Percentiles rank a stretch among this genome's conserved stretches.
Conservation (phyloP, 331 rosid genomes). For the Ulmus americana region DNA sequence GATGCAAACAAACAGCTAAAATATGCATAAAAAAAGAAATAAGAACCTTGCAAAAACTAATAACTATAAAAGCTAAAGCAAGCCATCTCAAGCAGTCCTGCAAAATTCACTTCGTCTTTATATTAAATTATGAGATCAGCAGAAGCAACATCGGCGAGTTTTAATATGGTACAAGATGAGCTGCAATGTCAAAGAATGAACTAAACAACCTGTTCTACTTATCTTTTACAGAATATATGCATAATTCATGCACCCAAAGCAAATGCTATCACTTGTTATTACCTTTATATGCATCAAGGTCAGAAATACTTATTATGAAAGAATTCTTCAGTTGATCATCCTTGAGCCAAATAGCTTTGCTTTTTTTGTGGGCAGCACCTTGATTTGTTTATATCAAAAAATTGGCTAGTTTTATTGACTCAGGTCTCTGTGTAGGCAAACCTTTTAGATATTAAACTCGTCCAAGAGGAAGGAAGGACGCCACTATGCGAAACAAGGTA, state of each 20-base stretch:
- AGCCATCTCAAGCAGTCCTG: no score
- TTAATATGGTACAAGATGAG: constrained; percentile 5
- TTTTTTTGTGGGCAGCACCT: constrained; percentile 2
- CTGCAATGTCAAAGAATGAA: constrained; percentile 16
- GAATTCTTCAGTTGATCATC: constrained; percentile 23
- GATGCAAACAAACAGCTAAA: no score
- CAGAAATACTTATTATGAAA: constrained; percentile 23
- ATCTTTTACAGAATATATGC: neutral
- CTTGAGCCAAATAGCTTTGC: constrained; percentile 10
- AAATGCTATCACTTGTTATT: constrained; percentile 6
- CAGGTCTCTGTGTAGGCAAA: constrained; percentile 31
- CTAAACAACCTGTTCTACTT: constrained; percentile 11
- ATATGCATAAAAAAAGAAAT: no score
- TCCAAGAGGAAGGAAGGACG: constrained; percentile 44
- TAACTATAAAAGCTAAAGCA: neutral
- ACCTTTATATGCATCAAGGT: constrained; percentile 14
- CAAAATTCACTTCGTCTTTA: constrained; percentile 15
- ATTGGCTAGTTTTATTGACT: constrained; percentile 20
- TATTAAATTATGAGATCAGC: neutral
- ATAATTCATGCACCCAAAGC: neutral
- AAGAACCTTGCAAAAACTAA: neutral
- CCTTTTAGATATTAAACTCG: constrained; percentile 40
- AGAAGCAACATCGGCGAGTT: neutral
- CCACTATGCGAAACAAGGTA: constrained; percentile 59
- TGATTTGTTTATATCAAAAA: constrained; percentile 1